These are phyloP conservation scores for Metschnikowia picachoensis DNA, from an alignment of 805 yeast species.

Conservation along the genomic window DNA sequence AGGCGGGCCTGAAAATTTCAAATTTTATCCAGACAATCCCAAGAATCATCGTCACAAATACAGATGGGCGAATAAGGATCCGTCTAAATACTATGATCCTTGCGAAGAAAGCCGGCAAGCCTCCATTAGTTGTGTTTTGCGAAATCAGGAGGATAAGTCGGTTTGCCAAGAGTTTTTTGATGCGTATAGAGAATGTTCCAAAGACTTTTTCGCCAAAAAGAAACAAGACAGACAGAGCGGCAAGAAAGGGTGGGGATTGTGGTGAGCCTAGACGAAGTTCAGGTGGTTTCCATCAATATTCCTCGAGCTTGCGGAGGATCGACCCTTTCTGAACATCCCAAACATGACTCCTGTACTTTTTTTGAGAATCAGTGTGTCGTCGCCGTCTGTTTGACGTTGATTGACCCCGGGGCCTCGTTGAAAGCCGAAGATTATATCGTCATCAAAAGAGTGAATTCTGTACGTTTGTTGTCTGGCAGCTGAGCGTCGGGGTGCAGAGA, in stretches of 20 bases:
- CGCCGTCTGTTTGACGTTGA: neutral
- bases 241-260: conserved; percentile 42
- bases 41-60: conserved; percentile 63
- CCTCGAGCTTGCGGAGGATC: neutral
- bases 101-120: conserved; percentile 87
- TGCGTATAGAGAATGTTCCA: conserved; percentile 81
- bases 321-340: neutral
- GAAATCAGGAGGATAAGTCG: conserved; percentile 62
- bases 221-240: conserved; percentile 36
- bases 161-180: conserved; percentile 78
- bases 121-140: conserved; percentile 78
- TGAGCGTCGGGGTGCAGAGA: neutral
- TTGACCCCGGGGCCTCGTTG: neutral
- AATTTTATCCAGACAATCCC: conserved; percentile 87
- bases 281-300: neutral
- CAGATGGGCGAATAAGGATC: conserved; percentile 68
- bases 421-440: neutral
- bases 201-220: conserved; percentile 37
- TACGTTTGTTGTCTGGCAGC: too few species aligned
- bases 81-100: conserved; percentile 87
- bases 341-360: neutral
- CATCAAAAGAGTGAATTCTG: neutral
- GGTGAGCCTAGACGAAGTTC: conserved; percentile 19
- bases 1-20: conserved; percentile 50
- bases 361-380: neutral